Conservation (phyloP, 805 yeast species). For the Cyberlindnera saturnus region DNA sequence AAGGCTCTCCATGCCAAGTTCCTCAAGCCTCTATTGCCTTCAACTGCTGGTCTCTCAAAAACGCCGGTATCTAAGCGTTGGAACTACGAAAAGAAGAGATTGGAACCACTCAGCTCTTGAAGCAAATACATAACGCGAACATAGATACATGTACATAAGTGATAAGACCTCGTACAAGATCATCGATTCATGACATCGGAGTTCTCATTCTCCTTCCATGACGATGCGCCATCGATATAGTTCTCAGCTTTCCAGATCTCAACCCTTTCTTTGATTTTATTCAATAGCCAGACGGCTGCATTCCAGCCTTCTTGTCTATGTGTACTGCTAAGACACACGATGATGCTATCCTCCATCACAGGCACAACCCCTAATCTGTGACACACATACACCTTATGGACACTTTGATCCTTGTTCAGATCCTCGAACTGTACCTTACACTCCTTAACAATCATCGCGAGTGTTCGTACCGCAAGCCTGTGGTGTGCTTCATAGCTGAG, state of each 20-base stretch:
- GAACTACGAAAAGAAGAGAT: slow-evolving; percentile 48
- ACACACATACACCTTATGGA: slow-evolving; percentile 33
- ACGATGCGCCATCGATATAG: slow-evolving; percentile 33
- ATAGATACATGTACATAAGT: neutral
- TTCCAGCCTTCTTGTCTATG: slow-evolving; percentile 45
- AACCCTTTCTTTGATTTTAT: slow-evolving; percentile 35
- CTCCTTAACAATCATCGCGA: slow-evolving; percentile 29
- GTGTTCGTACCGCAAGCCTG: slow-evolving; percentile 34
- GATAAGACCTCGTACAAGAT: neutral
- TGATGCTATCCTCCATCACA: slow-evolving; percentile 38
- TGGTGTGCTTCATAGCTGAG: slow-evolving; percentile 42
- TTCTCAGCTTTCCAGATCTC: slow-evolving; percentile 49
- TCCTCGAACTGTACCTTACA: slow-evolving; percentile 25
- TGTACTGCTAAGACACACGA: slow-evolving; percentile 37
- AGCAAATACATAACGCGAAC: neutral
- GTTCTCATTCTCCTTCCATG: slow-evolving; percentile 40
- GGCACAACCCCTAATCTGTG: slow-evolving; percentile 47
- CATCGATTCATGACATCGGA: slow-evolving; percentile 8
- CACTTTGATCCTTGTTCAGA: slow-evolving; percentile 12
- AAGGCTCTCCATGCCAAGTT: slow-evolving; percentile 32
- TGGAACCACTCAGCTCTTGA: slow-evolving; percentile 31
- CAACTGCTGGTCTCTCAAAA: slow-evolving; percentile 37
- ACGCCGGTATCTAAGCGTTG: slow-evolving; percentile 49
- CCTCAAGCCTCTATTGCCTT: slow-evolving; percentile 54
- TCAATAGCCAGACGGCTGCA: slow-evolving; percentile 38